Evolutionary conservation across 2,329 filamentous ascomycete genomes (phyloP), one percentile per base, ranked within the genome.

Genomic region (Biscogniauxia mediterranea): DNA sequence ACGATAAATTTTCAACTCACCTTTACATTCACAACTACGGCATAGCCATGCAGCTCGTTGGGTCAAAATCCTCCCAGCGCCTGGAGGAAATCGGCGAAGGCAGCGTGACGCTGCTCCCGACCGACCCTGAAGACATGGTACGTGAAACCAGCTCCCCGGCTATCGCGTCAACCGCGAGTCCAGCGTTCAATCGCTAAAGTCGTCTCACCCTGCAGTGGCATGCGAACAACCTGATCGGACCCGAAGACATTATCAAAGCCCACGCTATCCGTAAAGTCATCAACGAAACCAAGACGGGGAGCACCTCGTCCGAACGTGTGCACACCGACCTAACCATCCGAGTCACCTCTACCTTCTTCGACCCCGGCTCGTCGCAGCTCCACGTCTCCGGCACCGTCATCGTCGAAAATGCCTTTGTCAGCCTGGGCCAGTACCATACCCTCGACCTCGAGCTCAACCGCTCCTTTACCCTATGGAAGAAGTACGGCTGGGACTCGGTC

Each of bases 381-480:
- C 83, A 83, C 57, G 83, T 86, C 56, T 84, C 83, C 32, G 84
- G 85, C 67, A 78, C 77, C 42, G 81, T 87, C 62, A 74, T 78
- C 61, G 75, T 75, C 50, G 84, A 86, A 70, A 86, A 85, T 69
- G 74, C 77, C 38, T 77, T 80, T 62, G 83, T 85, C 60, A 76
- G 77, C 66, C 71, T 84, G 51, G 85, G 84, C 56, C 80, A 85
- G 62, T 81, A 85, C 68, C 85, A 87, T 70, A 86, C 84, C 1
- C 80, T 87, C 66, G 94, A 97, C 67, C 83, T 99, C 53, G 94
- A 97, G 74, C 81, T 97, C 61, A 88, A 95, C 70, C 85, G 93
- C 51, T 89, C 93, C 56, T 98, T 98, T 70, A 94, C 91, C 6
- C 75, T 99, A 7, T 90, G 93, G 78, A 98, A 98, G 78, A 84